Percentiles rank a stretch among this genome's conserved stretches.
These are phyloP conservation scores for Chaetoceros tenuissimus DNA, from an alignment of 108 stramenopile genomes.

Conservation along the genomic window DNA sequence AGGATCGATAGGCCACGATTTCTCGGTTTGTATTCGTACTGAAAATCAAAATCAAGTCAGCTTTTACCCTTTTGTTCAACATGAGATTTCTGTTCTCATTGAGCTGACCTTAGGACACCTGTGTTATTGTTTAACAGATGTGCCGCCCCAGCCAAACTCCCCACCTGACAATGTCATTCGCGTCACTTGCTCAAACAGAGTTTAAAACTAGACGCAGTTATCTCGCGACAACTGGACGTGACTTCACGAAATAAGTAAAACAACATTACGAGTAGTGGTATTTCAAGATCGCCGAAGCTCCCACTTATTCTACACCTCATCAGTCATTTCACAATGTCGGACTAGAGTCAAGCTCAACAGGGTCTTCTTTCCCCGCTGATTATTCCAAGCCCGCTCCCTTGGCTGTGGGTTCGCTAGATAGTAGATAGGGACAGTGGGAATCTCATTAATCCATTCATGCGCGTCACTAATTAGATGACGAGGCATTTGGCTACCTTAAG, in stretches of 20 bases:
- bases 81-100: conserved; percentile 94
- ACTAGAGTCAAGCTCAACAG: conserved; percentile 98
- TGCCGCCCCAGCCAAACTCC: conserved; percentile 94
- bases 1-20: conserved; percentile 97
- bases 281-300: conserved; percentile 89
- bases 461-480: conserved; percentile 85
- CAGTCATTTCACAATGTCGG: conserved; percentile 96
- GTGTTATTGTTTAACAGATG: conserved; percentile 89
- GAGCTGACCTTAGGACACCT: conserved; percentile 96
- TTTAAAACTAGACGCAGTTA: conserved; percentile 74
- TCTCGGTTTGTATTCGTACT: conserved; percentile 94
- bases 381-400: conserved; percentile 92
- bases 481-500: conserved; percentile 95
- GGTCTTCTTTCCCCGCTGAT: conserved; percentile 93
- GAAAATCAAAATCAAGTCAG: conserved; percentile 96
- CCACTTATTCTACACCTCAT: conserved; percentile 97
- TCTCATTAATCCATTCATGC: conserved; percentile 89
- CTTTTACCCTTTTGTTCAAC: conserved; percentile 91
- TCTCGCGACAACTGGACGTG: conserved; percentile 70
- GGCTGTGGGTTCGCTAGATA: conserved; percentile 96
- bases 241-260: conserved; percentile 94
- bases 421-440: conserved; percentile 95
- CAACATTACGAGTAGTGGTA: conserved; percentile 97
- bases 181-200: conserved; percentile 55
- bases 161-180: conserved; percentile 91